Conservation (phyloP, 2,329 filamentous ascomycete species). For the Harringtonia lauricola region DNA sequence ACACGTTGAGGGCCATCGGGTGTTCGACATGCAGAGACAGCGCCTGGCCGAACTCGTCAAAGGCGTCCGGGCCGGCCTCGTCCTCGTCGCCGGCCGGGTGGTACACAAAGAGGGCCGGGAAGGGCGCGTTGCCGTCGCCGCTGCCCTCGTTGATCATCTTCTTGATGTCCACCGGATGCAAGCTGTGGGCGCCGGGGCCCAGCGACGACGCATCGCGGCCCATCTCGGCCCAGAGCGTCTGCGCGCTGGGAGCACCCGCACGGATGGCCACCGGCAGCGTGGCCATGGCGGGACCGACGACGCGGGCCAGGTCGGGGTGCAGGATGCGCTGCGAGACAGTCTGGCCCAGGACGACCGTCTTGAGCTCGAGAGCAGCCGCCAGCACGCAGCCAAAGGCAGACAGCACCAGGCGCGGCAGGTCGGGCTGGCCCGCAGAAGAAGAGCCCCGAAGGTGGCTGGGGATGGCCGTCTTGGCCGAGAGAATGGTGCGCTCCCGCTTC, state of each 20-base stretch:
- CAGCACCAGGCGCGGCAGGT: constrained; percentile 10
- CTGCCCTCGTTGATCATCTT: constrained; percentile 13
- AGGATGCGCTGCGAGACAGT: constrained; percentile 14
- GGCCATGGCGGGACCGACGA: constrained; percentile 15
- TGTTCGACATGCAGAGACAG: constrained; percentile 27
- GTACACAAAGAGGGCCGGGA: constrained; percentile 16
- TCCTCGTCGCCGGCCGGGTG: constrained; percentile 8
- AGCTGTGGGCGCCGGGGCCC: constrained; percentile 6
- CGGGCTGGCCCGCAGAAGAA: not conserved
- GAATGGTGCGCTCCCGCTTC: constrained; percentile 8
- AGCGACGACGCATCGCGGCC: constrained; percentile 7
- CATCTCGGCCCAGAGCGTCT: constrained; percentile 11
- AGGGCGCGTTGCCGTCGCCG: constrained; percentile 10
- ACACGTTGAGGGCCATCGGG: constrained; percentile 26
- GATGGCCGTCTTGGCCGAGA: constrained; percentile 5
- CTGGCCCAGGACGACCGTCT: constrained; percentile 14
- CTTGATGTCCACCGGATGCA: constrained; percentile 15
- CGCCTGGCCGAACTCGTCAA: constrained; percentile 18
- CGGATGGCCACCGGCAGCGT: constrained; percentile 13
- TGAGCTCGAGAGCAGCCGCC: constrained; percentile 12
- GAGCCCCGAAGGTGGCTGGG: not conserved
- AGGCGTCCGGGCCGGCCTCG: not conserved
- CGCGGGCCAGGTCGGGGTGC: constrained; percentile 13
- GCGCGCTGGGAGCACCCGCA: constrained; percentile 6
- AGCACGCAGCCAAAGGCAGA: constrained; percentile 16